Evolutionary conservation across 1,139 yeast genomes (phyloP).

Genomic region (Geotrichum klebahnii): DNA sequence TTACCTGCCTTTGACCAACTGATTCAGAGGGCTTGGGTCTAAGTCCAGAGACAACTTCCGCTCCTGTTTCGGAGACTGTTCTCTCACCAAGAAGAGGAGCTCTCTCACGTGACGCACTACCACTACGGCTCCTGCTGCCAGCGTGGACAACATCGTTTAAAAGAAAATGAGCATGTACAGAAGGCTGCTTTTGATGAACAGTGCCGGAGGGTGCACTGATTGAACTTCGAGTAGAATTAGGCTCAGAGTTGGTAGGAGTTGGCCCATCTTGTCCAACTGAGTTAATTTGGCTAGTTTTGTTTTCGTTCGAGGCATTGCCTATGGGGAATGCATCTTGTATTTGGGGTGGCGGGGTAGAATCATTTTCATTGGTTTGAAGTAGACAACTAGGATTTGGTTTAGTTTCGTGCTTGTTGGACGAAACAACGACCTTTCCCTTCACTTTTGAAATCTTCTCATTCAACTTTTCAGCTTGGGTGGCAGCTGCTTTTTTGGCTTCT

Average conservation of each 20-base stretch:
- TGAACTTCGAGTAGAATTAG: too few relatives aligned
- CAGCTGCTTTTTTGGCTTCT: conserved; percentile 22
- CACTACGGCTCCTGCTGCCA: conserved; percentile 42
- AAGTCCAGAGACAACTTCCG: not conserved
- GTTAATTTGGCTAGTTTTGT: too few relatives aligned
- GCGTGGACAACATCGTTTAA: conserved; percentile 64
- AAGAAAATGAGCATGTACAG: conserved; percentile 77
- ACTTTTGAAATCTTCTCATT: conserved; percentile 22
- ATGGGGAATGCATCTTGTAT: too few relatives aligned
- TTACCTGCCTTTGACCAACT: not conserved
- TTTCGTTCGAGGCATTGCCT: too few relatives aligned
- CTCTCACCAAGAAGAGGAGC: not conserved
- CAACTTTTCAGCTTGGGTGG: conserved; percentile 21
- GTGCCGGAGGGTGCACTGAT: too few relatives aligned
- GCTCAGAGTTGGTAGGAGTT: too few relatives aligned
- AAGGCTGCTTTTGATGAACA: too few relatives aligned
- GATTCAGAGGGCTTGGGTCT: not conserved
- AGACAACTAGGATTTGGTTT: conserved; percentile 16
- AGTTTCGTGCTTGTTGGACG: conserved; percentile 5
- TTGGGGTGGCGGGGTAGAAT: too few relatives aligned
- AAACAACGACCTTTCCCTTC: conserved; percentile 22
- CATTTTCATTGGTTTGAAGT: conserved; percentile 3
- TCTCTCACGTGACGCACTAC: conserved; percentile 38
- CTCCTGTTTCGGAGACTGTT: not conserved
- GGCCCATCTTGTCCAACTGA: too few relatives aligned